Evolutionary conservation across 2,329 filamentous ascomycete genomes (phyloP), one percentile per base, ranked within the genome.

Genomic region (Myriosclerotinia scirpicola): DNA sequence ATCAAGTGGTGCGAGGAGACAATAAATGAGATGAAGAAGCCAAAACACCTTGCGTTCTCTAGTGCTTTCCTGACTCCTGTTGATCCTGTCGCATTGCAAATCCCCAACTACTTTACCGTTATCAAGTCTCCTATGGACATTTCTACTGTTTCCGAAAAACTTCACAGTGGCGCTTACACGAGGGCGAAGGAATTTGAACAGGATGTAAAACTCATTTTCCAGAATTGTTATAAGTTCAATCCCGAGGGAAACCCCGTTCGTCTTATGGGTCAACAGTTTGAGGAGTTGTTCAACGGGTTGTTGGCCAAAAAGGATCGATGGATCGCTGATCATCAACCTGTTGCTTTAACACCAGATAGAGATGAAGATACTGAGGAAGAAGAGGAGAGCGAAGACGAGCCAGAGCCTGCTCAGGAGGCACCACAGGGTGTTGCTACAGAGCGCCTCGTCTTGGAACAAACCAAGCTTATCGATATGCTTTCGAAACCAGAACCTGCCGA

Each of bases 121-220:
- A 93, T 99, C 80, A 98, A 97, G 82, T 92, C 93, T 76, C 95
- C 95, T 0, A 99, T 98, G 94, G 94, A 99, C 77, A 82, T 97
- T 60, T 83, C 85, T 20, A 97, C 92, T n/a, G 90, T 97, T 75
- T 83, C 85, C 46, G 83, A 84, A 53, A 96, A 96, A 78, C 83
- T 97, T 52, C 87, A 89, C 72, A 82, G 83, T 15, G 92, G 93
- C 36, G 86, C 92, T 66, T 98, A 98, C 75, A 85, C 87, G 71
- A 92, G 84, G 66, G 84, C 91, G 0, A 93, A 92, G 77, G 93
- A 97, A 55, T 92, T 98, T 73, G 90, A 96, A 75, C 85, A 85
- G 67, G 93, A 96, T 74, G 86, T 97, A 65, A 85, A 87, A 59
- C 85, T 93, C 66, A 93, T 98, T 71, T 89, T 97, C 74, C 84